Percentiles rank a stretch among this genome's conserved stretches.
These are phyloP conservation scores for Citeromyces matritensis DNA, from an alignment of 805 yeast genomes.

Conservation along the genomic window DNA sequence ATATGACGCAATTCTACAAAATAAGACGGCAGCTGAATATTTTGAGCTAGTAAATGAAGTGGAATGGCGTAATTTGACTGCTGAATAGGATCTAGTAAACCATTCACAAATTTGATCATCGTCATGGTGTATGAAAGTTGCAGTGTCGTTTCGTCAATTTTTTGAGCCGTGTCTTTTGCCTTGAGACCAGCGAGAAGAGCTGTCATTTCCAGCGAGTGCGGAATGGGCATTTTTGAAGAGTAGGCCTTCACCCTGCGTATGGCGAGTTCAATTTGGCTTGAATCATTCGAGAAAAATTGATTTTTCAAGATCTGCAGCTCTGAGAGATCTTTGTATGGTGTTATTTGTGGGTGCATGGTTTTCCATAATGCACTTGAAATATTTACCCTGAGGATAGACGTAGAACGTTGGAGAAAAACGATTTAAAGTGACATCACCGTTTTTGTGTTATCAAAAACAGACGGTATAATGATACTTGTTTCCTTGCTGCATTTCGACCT, in stretches of 20 bases:
- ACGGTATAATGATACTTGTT: no score
- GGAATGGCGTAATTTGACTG: conserved; percentile 69
- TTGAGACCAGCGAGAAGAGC: conserved; percentile 29
- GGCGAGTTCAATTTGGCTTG: conserved; percentile 19
- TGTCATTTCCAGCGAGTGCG: conserved; percentile 63
- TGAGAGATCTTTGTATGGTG: conserved; percentile 17
- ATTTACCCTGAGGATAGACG: no score
- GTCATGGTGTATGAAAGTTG: conserved; percentile 58
- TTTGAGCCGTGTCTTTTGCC: neutral
- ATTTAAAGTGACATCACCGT: no score
- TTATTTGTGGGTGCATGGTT: conserved; percentile 11
- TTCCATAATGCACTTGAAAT: no score
- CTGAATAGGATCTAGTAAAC: conserved; percentile 77
- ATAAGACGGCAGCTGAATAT: conserved; percentile 53
- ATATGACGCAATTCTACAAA: conserved; percentile 86
- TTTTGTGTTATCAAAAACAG: no score
- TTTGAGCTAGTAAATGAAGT: conserved; percentile 56
- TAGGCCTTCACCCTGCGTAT: conserved; percentile 36
- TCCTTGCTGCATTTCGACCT: no score
- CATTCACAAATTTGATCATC: conserved; percentile 78
- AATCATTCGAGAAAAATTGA: conserved; percentile 31
- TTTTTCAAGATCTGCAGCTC: conserved; percentile 31
- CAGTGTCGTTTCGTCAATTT: conserved; percentile 18
- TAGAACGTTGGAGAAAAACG: no score
- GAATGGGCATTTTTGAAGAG: conserved; percentile 45